phyloP scores from a whole-genome alignment of 108 stramenopile genomes.

The Skeletonema tropicum region DNA sequence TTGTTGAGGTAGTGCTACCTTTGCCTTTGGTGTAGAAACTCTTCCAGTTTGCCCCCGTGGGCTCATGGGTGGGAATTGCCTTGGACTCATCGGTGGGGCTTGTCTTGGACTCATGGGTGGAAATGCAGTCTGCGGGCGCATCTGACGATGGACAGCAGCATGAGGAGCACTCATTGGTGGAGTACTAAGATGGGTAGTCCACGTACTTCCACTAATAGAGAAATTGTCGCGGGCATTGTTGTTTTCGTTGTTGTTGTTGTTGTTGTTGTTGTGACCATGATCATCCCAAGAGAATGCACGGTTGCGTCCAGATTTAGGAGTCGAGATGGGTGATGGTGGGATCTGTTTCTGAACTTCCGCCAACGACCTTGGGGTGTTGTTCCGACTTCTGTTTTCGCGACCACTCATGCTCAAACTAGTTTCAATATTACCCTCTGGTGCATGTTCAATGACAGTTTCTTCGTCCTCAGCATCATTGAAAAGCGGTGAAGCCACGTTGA shows the following conservation, averaged over 20 bases:
- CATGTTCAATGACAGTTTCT: neutral
- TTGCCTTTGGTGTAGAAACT: neutral
- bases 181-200: neutral
- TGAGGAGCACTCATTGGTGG: neutral
- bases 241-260: neutral
- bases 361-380: neutral
- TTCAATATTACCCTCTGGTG: constrained; percentile 4
- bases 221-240: neutral
- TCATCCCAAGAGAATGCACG: constrained; percentile 1
- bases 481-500: neutral
- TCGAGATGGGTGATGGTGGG: too few species aligned
- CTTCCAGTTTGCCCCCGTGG: neutral
- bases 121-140: neutral
- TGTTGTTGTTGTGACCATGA: neutral
- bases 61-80: constrained; percentile 4
- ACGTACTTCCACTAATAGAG: neutral
- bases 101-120: constrained; percentile 1
- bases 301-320: neutral
- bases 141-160: neutral
- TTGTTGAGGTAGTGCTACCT: neutral
- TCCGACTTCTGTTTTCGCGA: neutral
- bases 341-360: neutral
- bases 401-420: neutral
- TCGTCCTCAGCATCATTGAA: neutral
- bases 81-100: neutral